Evolutionary conservation across 176 grass and related monocot genomes (phyloP), one percentile per base, ranked within the genome.

Genomic region (Eragrostis curvula): DNA sequence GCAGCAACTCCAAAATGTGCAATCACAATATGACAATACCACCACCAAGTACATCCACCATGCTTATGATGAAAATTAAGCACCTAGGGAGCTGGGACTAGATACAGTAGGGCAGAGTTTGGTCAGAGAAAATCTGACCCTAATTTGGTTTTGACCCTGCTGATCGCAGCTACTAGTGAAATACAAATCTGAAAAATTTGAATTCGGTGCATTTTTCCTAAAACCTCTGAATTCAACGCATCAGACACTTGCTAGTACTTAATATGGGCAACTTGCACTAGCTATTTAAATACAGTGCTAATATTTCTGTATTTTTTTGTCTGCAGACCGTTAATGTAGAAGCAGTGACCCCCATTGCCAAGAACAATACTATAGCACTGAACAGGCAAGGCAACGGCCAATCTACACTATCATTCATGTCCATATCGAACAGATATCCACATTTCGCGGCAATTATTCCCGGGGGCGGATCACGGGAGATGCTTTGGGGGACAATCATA

Each of bases 361-460:
- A 42, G 32, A 73, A 53, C 46, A 64, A 39, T 63, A 66, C 12
- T 40, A 36, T 36, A 41, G 28, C 47, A 42, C 9, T 14, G 63
- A 32, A 63, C 43, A 65, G 9, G 65, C 17, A 3, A 85, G 17
- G 74, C 17, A 71, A 20, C 6, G 61, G 28, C 70, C 29, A 52
- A 25, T 74, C 46, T 41, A 41, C 12, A 39, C 52, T 79, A 79
- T 49, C 44, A 36, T 50, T 39, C 45, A 18, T 64, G 60, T 46
- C 57, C 27, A 55, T 43, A 30, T 24, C 5, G 47, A 73, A 71
- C 57, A 57, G 58, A 86, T 74, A 66, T 48, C 77, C 84, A 80
- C 47, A 74, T 80, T 74, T 80, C 0, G 58, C 40, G 77, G 84
- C 76, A 39, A 66, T 86, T 73, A 80, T 86, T 74, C 77, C 59